Percentiles rank a stretch among this genome's conserved stretches.
Evolutionary conservation across 208 protist species (phyloP).

Genomic region (Angomonas deanei): DNA sequence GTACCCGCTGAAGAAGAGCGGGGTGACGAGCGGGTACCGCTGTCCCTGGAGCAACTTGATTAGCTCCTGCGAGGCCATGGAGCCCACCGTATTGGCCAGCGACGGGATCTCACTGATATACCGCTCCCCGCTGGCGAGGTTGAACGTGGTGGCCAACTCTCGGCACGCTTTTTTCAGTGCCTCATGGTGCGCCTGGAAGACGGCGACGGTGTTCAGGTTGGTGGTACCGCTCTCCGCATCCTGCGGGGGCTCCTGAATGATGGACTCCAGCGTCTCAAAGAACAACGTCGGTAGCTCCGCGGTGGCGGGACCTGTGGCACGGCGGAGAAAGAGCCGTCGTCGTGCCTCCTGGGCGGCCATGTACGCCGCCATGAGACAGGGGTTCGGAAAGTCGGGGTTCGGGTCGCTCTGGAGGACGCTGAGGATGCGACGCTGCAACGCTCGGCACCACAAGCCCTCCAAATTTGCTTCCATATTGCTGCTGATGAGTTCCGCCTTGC

Average conservation of each 20-base stretch:
- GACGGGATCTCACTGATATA: conserved; percentile 83
- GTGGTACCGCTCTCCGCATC: neutral
- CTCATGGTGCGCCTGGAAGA: neutral
- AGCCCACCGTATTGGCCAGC: conserved; percentile 89
- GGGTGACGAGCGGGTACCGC: conserved; percentile 81
- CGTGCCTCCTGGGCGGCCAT: neutral
- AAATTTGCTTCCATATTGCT: neutral
- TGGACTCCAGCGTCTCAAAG: neutral
- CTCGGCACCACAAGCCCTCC: no score
- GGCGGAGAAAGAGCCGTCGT: neutral
- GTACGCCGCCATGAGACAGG: neutral
- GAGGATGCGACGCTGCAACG: neutral
- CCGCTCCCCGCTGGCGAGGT: conserved; percentile 1
- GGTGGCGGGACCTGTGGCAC: neutral
- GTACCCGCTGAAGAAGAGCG: conserved; percentile 92
- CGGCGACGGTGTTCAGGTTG: neutral
- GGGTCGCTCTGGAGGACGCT: neutral
- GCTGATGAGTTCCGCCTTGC: neutral
- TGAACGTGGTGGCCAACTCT: conserved; percentile 66
- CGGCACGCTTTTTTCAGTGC: neutral
- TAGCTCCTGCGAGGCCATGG: conserved; percentile 92
- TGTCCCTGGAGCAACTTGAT: conserved; percentile 95
- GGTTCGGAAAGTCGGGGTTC: neutral
- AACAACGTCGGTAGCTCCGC: neutral
- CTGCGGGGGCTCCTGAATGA: neutral